Conservation (phyloP, 768 basidiomycete species). For the Leccinum barrowsii region DNA sequence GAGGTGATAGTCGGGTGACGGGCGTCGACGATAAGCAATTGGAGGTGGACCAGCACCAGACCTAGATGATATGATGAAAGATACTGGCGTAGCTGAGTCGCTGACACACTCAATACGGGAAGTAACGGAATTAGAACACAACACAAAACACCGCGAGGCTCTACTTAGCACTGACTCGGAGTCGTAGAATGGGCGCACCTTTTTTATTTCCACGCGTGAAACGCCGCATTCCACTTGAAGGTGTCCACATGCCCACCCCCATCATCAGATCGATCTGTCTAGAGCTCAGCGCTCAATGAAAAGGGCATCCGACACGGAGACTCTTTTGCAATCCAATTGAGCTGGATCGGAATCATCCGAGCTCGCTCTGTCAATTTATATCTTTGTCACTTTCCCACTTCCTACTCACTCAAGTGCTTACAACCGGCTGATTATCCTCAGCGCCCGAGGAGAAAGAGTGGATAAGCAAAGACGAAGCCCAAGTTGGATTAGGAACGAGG, state of each 20-base stretch:
- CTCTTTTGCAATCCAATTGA: no score
- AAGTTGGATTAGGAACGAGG: no score
- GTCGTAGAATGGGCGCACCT: not conserved
- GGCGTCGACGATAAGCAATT: not conserved
- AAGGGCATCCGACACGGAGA: no score
- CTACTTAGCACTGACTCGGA: no score
- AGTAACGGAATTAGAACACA: constrained; percentile 9
- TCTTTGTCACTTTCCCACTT: no score
- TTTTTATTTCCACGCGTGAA: not conserved
- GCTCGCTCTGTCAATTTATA: no score
- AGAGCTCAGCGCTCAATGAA: no score
- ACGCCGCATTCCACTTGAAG: not conserved
- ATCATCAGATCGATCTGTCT: not conserved
- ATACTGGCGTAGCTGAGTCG: not conserved
- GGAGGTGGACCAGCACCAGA: not conserved
- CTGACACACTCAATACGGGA: constrained; percentile 5
- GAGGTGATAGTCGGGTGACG: not conserved
- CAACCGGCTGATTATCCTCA: no score
- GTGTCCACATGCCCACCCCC: constrained; percentile 16
- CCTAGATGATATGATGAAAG: not conserved
- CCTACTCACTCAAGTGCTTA: no score
- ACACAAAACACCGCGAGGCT: constrained; percentile 3
- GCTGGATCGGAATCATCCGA: no score
- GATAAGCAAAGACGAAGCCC: no score
- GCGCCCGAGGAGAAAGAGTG: no score